Percentiles rank a stretch among this genome's conserved stretches.
Evolutionary conservation across 73 alveolate genomes (phyloP).

Genomic region (Paramecium biaurelia): DNA sequence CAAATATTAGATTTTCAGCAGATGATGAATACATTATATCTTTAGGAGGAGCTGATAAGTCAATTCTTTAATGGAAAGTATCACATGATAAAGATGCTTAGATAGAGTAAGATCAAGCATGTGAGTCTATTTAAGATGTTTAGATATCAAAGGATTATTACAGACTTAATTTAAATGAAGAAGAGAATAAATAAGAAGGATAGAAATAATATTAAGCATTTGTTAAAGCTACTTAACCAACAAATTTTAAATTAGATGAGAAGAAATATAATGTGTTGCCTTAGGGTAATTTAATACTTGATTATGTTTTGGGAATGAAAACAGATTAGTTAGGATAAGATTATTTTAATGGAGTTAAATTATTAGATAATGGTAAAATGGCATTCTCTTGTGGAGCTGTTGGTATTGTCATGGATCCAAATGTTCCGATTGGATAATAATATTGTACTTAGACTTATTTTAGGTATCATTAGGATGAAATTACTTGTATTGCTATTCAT

Average conservation of each 20-base stretch:
- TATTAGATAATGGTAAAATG: slow-evolving; percentile 79
- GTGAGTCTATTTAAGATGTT: slow-evolving; percentile 31
- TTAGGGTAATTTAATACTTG: slow-evolving; percentile 82
- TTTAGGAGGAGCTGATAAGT: slow-evolving; percentile 97
- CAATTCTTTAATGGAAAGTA: slow-evolving; percentile 90
- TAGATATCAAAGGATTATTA: neutral
- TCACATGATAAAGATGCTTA: slow-evolving; percentile 63
- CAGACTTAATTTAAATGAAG: neutral
- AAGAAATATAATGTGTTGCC: slow-evolving; percentile 73
- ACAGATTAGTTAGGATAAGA: slow-evolving; percentile 86
- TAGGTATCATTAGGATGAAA: slow-evolving; percentile 92
- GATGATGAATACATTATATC: slow-evolving; percentile 84
- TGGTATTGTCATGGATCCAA: slow-evolving; percentile 71
- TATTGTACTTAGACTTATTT: slow-evolving; percentile 82
- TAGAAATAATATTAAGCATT: slow-evolving; percentile 79
- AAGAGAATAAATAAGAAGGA: neutral
- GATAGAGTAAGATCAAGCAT: slow-evolving; percentile 45
- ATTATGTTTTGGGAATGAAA: slow-evolving; percentile 87
- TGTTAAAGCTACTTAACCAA: slow-evolving; percentile 66
- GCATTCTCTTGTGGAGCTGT: slow-evolving; percentile 94
- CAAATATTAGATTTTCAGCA: slow-evolving; percentile 86
- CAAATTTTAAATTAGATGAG: slow-evolving; percentile 27
- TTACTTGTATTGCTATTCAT: slow-evolving; percentile 88
- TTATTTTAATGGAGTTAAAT: slow-evolving; percentile 85
- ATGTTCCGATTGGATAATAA: slow-evolving; percentile 72